A percentile compares a stretch with the other conserved stretches of the same genome.
phyloP scores from a whole-genome alignment of 768 basidiomycete genomes.

The Cystofilobasidium bisporidii region DNA sequence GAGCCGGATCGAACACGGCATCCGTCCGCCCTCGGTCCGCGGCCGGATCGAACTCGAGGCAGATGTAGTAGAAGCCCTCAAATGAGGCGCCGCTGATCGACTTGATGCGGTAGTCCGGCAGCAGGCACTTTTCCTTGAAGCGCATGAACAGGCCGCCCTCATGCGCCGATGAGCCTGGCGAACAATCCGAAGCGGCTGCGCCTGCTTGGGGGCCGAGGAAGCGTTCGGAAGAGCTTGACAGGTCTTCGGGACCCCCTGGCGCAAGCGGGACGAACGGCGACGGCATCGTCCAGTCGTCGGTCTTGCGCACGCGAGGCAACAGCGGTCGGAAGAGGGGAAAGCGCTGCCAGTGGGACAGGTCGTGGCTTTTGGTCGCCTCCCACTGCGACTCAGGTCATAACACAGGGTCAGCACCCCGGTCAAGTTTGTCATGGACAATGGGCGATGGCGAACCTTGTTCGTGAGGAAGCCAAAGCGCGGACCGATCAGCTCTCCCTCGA shows the following conservation, averaged over 20 bases:
- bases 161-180: background rate
- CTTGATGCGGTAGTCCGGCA: constrained; percentile 86
- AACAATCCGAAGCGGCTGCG: no score
- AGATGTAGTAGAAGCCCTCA: constrained; percentile 39
- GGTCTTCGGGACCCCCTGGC: no score
- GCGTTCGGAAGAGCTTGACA: background rate
- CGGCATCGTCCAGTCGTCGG: constrained; percentile 11
- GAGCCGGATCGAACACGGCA: no score
- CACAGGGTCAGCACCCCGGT: background rate
- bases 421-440: constrained; percentile 16
- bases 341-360: constrained; percentile 86
- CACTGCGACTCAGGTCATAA: constrained; percentile 1
- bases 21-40: no score
- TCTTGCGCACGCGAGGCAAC: constrained; percentile 42
- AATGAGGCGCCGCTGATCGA: constrained; percentile 93
- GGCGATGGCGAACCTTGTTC: constrained; percentile 55
- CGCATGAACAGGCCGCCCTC: constrained; percentile 58
- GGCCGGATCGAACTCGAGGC: background rate
- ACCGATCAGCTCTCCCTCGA: constrained; percentile 93
- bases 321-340: constrained; percentile 79
- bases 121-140: constrained; percentile 92
- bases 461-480: constrained; percentile 84
- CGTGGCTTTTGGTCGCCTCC: constrained; percentile 71
- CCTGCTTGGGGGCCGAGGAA: no score
- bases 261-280: constrained; percentile 5